These are phyloP conservation scores for Amphicarpaea edgeworthii DNA, from an alignment of 306 rosid genomes.

Conservation along the genomic window DNA sequence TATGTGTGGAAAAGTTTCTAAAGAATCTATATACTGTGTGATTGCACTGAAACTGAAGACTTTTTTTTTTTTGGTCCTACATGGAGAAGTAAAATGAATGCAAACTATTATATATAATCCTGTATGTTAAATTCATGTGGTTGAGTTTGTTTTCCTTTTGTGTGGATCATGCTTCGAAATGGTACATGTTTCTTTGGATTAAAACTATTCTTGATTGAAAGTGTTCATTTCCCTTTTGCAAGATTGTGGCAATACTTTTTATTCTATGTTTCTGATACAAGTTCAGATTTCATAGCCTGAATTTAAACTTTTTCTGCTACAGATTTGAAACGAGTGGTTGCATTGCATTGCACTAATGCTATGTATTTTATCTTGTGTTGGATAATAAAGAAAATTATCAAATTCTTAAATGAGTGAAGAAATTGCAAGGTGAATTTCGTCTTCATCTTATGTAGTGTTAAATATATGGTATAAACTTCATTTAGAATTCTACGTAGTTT, in stretches of 20 bases:
- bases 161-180: conserved; percentile 46
- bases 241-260: conserved; percentile 23
- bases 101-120: conserved; percentile 38
- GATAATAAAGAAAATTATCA: background rate
- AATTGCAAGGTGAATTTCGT: background rate
- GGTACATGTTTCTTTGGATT: conserved; percentile 43
- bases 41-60: conserved; percentile 36
- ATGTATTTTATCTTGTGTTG: background rate
- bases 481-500: background rate
- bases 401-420: background rate
- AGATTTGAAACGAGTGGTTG: conserved; percentile 20
- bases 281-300: background rate
- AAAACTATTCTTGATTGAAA: conserved; percentile 18
- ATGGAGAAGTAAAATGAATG: conserved; percentile 47
- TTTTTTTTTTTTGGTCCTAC: conserved; percentile 25
- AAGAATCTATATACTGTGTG: conserved; percentile 42
- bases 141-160: conserved; percentile 59
- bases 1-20: conserved; percentile 14
- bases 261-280: background rate
- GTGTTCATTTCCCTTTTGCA: conserved; percentile 41
- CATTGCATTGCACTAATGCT: background rate
- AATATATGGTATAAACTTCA: background rate
- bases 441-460: background rate
- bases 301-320: conserved; percentile 11
- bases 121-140: conserved; percentile 49